A percentile compares a stretch with the other conserved stretches of the same genome.
Conservation (phyloP, 805 yeast genomes). For the Saturnispora ahearnii region DNA sequence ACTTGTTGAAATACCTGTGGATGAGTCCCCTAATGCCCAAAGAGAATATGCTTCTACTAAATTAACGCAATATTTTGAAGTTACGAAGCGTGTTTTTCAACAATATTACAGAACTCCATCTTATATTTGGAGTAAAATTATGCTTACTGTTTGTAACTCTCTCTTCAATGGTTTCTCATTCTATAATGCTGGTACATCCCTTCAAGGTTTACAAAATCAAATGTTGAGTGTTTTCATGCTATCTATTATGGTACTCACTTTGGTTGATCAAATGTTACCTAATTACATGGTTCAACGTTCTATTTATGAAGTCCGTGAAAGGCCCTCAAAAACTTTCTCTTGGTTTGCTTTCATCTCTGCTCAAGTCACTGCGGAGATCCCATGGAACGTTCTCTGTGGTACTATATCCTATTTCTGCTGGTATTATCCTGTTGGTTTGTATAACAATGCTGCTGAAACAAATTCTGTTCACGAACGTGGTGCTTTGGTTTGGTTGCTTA, state of each 20-base stretch:
- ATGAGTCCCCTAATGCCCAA: slow-evolving; percentile 25
- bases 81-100: slow-evolving; percentile 42
- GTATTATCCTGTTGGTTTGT: slow-evolving; percentile 69
- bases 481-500: slow-evolving; percentile 37
- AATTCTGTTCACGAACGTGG: slow-evolving; percentile 43
- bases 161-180: slow-evolving; percentile 63
- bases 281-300: slow-evolving; percentile 52
- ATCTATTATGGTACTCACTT: slow-evolving; percentile 44
- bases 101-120: slow-evolving; percentile 61
- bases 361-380: slow-evolving; percentile 57
- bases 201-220: slow-evolving; percentile 72
- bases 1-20: slow-evolving; percentile 31
- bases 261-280: slow-evolving; percentile 57
- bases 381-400: slow-evolving; percentile 53
- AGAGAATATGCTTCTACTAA: slow-evolving; percentile 40
- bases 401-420: slow-evolving; percentile 54
- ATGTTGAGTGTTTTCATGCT: slow-evolving; percentile 72
- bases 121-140: slow-evolving; percentile 48
- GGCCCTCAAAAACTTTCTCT: slow-evolving; percentile 61
- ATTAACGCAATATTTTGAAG: slow-evolving; percentile 34
- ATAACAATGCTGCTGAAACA: slow-evolving; percentile 47
- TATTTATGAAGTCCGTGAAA: slow-evolving; percentile 63
- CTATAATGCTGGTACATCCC: slow-evolving; percentile 52
- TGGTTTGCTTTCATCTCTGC: slow-evolving; percentile 57
- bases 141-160: slow-evolving; percentile 43